Conservation (phyloP, 2,329 filamentous ascomycete species). For the Acrodontium crateriforme region DNA sequence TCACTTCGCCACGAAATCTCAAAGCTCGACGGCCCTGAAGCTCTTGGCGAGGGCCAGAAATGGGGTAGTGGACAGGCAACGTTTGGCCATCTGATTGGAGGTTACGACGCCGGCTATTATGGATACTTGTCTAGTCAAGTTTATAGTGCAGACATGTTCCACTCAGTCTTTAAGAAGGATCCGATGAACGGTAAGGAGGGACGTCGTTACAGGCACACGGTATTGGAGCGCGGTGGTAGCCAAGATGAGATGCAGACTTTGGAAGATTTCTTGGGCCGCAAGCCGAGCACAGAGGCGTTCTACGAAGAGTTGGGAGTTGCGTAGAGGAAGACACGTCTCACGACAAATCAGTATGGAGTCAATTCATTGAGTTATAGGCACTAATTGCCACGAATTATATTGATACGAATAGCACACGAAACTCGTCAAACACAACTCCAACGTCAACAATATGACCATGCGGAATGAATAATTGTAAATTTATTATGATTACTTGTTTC, state of each 20-base stretch:
- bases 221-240: slow-evolving; percentile 63
- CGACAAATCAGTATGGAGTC: too few relatives aligned
- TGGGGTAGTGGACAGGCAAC: slow-evolving; percentile 71
- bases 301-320: slow-evolving; percentile 59
- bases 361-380: too few relatives aligned
- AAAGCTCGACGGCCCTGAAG: slow-evolving; percentile 61
- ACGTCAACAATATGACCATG: too few relatives aligned
- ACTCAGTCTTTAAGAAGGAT: slow-evolving; percentile 60
- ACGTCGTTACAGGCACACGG: slow-evolving; percentile 61
- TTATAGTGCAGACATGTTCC: slow-evolving; percentile 78
- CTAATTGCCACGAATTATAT: too few relatives aligned
- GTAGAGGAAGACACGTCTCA: too few relatives aligned
- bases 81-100: slow-evolving; percentile 71
- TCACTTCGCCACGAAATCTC: slow-evolving; percentile 56
- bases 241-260: slow-evolving; percentile 71
- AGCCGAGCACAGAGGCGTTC: slow-evolving; percentile 65
- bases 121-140: slow-evolving; percentile 55
- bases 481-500: too few relatives aligned
- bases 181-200: slow-evolving; percentile 67
- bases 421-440: too few relatives aligned
- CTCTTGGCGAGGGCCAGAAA: slow-evolving; percentile 36
- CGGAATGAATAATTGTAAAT: too few relatives aligned
- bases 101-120: slow-evolving; percentile 78
- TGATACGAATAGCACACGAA: too few relatives aligned
- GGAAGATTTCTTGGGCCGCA: slow-evolving; percentile 62